Percentiles rank a stretch among this genome's conserved stretches.
These are phyloP conservation scores for Exophiala sp. DNA, from an alignment of 2,329 filamentous ascomycete genomes.

Conservation along the genomic window DNA sequence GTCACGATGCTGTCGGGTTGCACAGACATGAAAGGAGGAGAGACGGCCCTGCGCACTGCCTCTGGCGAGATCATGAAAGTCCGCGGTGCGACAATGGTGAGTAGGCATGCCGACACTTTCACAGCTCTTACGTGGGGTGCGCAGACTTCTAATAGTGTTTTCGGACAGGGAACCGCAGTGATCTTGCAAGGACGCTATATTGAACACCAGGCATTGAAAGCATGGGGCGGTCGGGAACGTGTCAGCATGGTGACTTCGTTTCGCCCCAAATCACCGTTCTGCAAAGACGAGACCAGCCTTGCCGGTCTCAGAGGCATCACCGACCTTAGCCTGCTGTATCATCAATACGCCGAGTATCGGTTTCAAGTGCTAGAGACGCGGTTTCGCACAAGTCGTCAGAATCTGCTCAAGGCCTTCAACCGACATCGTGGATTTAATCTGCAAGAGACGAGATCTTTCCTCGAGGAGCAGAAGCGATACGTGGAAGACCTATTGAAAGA, in stretches of 20 bases:
- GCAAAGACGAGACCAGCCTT: constrained; percentile 56
- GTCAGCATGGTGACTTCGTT: constrained; percentile 66
- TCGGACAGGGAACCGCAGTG: constrained; percentile 56
- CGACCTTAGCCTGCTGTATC: constrained; percentile 55
- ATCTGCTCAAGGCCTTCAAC: constrained; percentile 40
- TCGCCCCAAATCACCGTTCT: constrained; percentile 53
- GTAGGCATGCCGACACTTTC: neutral
- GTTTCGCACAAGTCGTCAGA: constrained; percentile 34
- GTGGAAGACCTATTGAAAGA: neutral
- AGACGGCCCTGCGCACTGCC: constrained; percentile 44
- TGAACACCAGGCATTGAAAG: constrained; percentile 59
- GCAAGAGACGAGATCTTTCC: neutral
- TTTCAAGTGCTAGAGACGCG: constrained; percentile 60
- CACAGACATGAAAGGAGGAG: constrained; percentile 34
- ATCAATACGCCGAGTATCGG: constrained; percentile 59
- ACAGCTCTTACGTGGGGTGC: neutral
- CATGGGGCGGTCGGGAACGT: constrained; percentile 56
- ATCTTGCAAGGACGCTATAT: constrained; percentile 66
- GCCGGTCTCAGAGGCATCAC: constrained; percentile 42
- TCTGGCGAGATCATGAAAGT: constrained; percentile 42
- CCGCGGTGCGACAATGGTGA: constrained; percentile 32
- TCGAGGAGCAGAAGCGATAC: neutral
- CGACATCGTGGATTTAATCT: constrained; percentile 31
- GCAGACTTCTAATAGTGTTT: neutral
- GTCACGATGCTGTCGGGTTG: constrained; percentile 37